A percentile compares a stretch with the other conserved stretches of the same genome.
Conservation (phyloP, 2,329 filamentous ascomycete species). For the Zasmidium citrigriseum region DNA sequence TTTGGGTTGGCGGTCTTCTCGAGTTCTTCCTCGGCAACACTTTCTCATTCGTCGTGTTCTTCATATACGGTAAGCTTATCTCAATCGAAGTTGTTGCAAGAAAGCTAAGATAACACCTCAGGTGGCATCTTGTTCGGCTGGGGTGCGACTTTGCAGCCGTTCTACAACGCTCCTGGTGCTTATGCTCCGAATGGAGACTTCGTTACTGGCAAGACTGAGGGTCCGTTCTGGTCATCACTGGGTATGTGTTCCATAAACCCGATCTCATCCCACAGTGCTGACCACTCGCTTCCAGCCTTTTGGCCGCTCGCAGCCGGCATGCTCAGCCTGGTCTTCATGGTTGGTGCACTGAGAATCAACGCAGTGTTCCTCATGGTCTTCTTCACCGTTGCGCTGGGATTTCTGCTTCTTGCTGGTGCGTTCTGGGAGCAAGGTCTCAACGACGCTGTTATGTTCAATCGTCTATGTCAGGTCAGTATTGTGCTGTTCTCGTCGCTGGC, state of each 20-base stretch:
- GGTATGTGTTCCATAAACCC: background rate
- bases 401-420: slow-evolving; percentile 10
- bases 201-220: slow-evolving; percentile 7
- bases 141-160: slow-evolving; percentile 19
- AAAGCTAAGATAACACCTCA: background rate
- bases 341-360: slow-evolving; percentile 14
- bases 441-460: slow-evolving; percentile 6
- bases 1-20: slow-evolving; percentile 33
- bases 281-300: slow-evolving; percentile 5
- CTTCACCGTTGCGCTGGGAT: slow-evolving; percentile 14
- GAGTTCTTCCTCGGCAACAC: slow-evolving; percentile 39
- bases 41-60: slow-evolving; percentile 29
- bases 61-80: slow-evolving; percentile 16
- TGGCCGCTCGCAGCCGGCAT: slow-evolving; percentile 12
- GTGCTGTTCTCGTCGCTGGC: too few species aligned
- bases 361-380: slow-evolving; percentile 17
- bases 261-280: background rate
- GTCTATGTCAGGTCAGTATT: slow-evolving; percentile 1
- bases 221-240: slow-evolving; percentile 11
- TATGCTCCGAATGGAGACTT: slow-evolving; percentile 10
- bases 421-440: slow-evolving; percentile 14
- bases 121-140: slow-evolving; percentile 17
- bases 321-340: slow-evolving; percentile 15
- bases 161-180: slow-evolving; percentile 16
- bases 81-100: background rate